Evolutionary conservation across 192 early-diverging fungal species (phyloP).

Genomic region (Mycoemilia scoparia): DNA sequence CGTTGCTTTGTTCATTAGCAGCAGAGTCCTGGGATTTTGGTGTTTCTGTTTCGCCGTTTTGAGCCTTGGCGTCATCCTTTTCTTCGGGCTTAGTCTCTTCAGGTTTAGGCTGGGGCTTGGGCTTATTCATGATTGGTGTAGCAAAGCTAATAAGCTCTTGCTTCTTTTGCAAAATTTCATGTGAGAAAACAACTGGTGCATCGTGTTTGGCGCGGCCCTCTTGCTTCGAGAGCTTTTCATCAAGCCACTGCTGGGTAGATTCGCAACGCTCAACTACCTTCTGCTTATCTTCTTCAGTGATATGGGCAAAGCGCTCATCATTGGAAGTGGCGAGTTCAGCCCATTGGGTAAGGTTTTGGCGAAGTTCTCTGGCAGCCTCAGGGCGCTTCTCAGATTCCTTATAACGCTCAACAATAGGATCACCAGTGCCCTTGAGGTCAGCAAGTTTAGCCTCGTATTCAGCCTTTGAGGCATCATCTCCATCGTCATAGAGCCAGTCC

Average conservation of each 20-base stretch:
- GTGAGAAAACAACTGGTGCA: constrained; percentile 44
- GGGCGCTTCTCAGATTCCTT: constrained; percentile 75
- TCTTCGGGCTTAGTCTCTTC: constrained; percentile 29
- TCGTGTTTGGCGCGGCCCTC: constrained; percentile 56
- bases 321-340: constrained; percentile 48
- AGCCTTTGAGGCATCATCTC: constrained; percentile 79
- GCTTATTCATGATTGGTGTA: constrained; percentile 66
- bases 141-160: constrained; percentile 55
- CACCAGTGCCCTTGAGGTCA: constrained; percentile 59
- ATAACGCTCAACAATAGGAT: constrained; percentile 62
- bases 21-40: constrained; percentile 5
- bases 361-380: constrained; percentile 60
- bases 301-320: constrained; percentile 78
- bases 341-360: constrained; percentile 56
- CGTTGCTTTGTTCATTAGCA: constrained; percentile 7
- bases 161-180: constrained; percentile 41
- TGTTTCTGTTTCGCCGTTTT: too few relatives aligned
- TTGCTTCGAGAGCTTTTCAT: constrained; percentile 58
- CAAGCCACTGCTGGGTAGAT: constrained; percentile 71
- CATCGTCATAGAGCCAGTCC: constrained; percentile 97
- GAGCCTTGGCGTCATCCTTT: constrained; percentile 15
- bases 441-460: constrained; percentile 69
- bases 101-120: constrained; percentile 68
- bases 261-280: constrained; percentile 56
- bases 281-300: constrained; percentile 68